Evolutionary conservation across 805 yeast genomes (phyloP).

Genomic region (Candida maltosa): DNA sequence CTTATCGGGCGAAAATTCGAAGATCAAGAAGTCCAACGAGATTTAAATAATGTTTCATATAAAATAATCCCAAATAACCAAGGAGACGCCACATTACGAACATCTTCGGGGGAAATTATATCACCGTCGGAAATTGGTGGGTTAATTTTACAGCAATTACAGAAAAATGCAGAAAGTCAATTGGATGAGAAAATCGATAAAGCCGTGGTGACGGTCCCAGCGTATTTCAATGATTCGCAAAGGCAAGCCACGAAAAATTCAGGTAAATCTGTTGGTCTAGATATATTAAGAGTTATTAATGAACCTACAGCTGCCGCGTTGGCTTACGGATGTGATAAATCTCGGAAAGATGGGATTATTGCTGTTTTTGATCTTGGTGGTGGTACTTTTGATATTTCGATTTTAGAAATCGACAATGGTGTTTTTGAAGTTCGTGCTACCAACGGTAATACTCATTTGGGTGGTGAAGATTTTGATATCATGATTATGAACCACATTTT

Average conservation of each 20-base stretch:
- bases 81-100: conserved; percentile 69
- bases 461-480: conserved; percentile 84
- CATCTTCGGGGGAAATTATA: conserved; percentile 41
- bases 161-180: conserved; percentile 59
- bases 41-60: conserved; percentile 60
- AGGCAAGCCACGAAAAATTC: conserved; percentile 83
- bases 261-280: conserved; percentile 71
- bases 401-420: conserved; percentile 74
- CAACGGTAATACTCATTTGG: conserved; percentile 80
- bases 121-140: conserved; percentile 77
- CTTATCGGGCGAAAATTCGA: conserved; percentile 69
- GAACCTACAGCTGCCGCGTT: conserved; percentile 88
- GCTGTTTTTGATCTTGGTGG: conserved; percentile 79
- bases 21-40: conserved; percentile 70
- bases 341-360: conserved; percentile 46
- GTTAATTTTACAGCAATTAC: conserved; percentile 60
- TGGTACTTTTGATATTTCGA: conserved; percentile 80
- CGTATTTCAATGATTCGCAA: conserved; percentile 75
- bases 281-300: conserved; percentile 71
- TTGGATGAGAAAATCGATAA: conserved; percentile 45
- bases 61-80: conserved; percentile 54
- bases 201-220: conserved; percentile 84
- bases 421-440: conserved; percentile 82
- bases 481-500: conserved; percentile 56
- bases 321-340: conserved; percentile 70